Conservation (phyloP, 2,329 filamentous ascomycete genomes). For the Rugonectria rugulosa region DNA sequence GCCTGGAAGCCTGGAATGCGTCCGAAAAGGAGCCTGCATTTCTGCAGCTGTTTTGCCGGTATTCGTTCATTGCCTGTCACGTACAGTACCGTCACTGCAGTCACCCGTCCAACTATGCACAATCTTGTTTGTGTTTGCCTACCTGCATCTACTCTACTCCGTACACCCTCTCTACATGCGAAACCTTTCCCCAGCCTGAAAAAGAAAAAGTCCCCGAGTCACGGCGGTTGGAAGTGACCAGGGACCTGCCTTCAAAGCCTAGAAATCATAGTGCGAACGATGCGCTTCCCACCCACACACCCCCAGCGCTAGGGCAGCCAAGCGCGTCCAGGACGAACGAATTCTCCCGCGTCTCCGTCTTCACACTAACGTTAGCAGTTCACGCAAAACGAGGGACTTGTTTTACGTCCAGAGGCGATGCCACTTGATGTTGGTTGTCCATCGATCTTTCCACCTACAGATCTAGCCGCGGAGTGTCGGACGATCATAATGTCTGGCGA, state of each 20-base stretch:
- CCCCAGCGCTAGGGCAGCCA: conserved; percentile 13
- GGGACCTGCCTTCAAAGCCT: conserved; percentile 7
- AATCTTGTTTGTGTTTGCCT: not conserved
- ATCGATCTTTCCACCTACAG: conserved; percentile 4
- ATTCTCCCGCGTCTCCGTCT: conserved; percentile 7
- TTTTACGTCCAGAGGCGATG: conserved; percentile 15
- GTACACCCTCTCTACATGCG: not conserved
- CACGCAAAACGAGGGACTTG: conserved; percentile 17
- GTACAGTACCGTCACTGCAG: conserved; percentile 6
- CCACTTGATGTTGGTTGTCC: conserved; percentile 24
- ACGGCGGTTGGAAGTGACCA: conserved; percentile 18
- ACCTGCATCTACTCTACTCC: conserved; percentile 1
- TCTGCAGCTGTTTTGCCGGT: too few species aligned
- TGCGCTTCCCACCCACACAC: conserved; percentile 26
- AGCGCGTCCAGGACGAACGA: conserved; percentile 7
- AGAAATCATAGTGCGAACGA: conserved; percentile 24
- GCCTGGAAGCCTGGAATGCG: not conserved
- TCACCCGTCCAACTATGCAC: not conserved
- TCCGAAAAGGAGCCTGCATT: not conserved
- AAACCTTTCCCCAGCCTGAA: conserved; percentile 1
- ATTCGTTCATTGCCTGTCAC: not conserved
- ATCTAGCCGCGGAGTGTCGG: conserved; percentile 23
- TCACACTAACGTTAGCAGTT: conserved; percentile 7
- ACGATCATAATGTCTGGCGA: conserved; percentile 3
- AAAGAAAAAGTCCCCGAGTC: conserved; percentile 23